phyloP scores from a whole-genome alignment of 2,329 filamentous ascomycete genomes.

The Alternaria brassicicola region DNA sequence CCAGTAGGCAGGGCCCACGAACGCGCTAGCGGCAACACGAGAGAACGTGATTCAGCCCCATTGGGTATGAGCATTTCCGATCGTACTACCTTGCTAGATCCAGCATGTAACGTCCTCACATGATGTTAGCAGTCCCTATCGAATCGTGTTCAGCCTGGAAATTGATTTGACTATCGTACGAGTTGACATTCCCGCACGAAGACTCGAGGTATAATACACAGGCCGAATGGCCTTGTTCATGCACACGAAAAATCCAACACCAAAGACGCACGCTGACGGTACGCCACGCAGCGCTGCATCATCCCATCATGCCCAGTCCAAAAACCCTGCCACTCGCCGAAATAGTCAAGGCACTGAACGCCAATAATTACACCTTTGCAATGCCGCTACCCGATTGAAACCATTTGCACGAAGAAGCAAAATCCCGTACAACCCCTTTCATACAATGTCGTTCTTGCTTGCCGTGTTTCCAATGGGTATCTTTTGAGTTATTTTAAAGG shows the following conservation, averaged over 20 bases:
- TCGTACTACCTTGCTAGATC: neutral
- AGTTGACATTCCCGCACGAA: slow-evolving; percentile 16
- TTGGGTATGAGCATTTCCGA: neutral
- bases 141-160: neutral
- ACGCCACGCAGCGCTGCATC: slow-evolving; percentile 18
- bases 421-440: slow-evolving; percentile 35
- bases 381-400: slow-evolving; percentile 32
- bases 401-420: slow-evolving; percentile 26
- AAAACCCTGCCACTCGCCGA: slow-evolving; percentile 12
- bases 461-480: slow-evolving; percentile 45
- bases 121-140: neutral
- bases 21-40: slow-evolving; percentile 31
- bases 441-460: slow-evolving; percentile 39
- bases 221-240: slow-evolving; percentile 16
- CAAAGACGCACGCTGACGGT: slow-evolving; percentile 17
- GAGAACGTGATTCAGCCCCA: slow-evolving; percentile 27
- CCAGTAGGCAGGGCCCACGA: slow-evolving; percentile 12
- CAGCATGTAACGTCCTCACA: neutral
- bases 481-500: slow-evolving; percentile 37
- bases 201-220: slow-evolving; percentile 32
- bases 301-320: slow-evolving; percentile 21
- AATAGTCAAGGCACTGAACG: slow-evolving; percentile 25
- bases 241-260: slow-evolving; percentile 23
- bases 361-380: slow-evolving; percentile 36
- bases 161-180: slow-evolving; percentile 4